These are phyloP conservation scores for Medicago lupulina DNA, from an alignment of 306 rosid genomes.

Conservation along the genomic window DNA sequence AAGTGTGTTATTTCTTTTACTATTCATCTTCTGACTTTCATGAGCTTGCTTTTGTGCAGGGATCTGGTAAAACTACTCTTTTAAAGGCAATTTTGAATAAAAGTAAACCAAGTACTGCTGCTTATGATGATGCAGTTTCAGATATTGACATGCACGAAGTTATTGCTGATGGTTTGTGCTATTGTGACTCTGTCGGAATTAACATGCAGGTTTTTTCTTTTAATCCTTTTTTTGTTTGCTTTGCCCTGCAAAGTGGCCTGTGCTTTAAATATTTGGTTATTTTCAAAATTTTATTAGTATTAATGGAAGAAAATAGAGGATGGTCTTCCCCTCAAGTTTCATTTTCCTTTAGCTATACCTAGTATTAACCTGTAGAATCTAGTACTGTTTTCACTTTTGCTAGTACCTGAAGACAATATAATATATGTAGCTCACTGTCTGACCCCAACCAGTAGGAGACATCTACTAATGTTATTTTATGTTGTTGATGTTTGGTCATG, in stretches of 20 bases:
- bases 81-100: conserved; percentile 79
- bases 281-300: conserved; percentile 2
- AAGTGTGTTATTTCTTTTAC: background rate
- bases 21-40: conserved; percentile 24
- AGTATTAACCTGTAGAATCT: background rate
- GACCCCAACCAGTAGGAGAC: background rate
- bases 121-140: conserved; percentile 63
- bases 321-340: no score
- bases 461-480: background rate
- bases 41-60: conserved; percentile 60
- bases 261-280: conserved; percentile 14
- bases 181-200: conserved; percentile 79
- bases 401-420: background rate
- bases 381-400: conserved; percentile 12
- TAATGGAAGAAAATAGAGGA: background rate
- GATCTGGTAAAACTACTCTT: conserved; percentile 94
- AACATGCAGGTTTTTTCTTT: conserved; percentile 74
- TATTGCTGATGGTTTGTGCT: conserved; percentile 79
- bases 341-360: no score
- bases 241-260: background rate
- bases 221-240: background rate
- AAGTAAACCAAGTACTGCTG: conserved; percentile 56
- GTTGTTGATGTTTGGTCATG: conserved; percentile 17
- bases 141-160: conserved; percentile 73
- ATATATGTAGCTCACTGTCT: background rate